Conservation (phyloP, 192 early-diverging fungal genomes). For the Umbelopsis sp. region DNA sequence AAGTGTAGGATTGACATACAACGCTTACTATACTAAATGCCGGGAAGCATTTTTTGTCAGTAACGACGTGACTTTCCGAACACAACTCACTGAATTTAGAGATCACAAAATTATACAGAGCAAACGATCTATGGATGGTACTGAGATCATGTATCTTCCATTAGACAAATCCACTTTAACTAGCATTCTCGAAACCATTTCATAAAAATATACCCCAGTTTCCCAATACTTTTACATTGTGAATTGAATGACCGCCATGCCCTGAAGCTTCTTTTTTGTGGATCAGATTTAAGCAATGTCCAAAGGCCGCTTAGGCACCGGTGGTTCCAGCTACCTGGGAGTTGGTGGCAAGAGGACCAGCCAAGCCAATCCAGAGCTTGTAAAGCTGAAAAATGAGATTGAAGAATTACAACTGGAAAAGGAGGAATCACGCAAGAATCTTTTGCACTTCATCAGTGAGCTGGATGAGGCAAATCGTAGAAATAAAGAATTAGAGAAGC, state of each 20-base stretch:
- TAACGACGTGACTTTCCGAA: conserved; percentile 82
- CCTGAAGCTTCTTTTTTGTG: neutral
- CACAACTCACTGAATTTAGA: conserved; percentile 91
- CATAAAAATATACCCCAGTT: conserved; percentile 7
- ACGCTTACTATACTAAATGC: conserved; percentile 69
- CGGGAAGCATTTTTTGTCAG: conserved; percentile 83
- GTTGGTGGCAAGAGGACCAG: conserved; percentile 8
- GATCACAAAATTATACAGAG: conserved; percentile 88
- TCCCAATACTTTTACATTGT: neutral
- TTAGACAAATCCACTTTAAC: conserved; percentile 65
- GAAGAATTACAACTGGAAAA: conserved; percentile 40
- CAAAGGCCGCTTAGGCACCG: conserved; percentile 17
- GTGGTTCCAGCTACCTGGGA: neutral
- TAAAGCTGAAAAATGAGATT: conserved; percentile 28
- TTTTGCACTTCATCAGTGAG: conserved; percentile 29
- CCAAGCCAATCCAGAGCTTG: conserved; percentile 1
- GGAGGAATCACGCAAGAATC: conserved; percentile 33
- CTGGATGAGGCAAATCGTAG: conserved; percentile 31
- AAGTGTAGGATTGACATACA: conserved; percentile 64
- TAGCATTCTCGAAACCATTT: conserved; percentile 70
- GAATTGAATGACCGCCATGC: conserved; percentile 1
- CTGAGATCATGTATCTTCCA: conserved; percentile 76
- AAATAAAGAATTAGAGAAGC: neutral
- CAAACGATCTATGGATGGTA: conserved; percentile 59
- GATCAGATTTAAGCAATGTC: neutral